Percentiles rank a stretch among this genome's conserved stretches.
These are phyloP conservation scores for Ustilaginoidea virens DNA, from an alignment of 2,329 filamentous ascomycete genomes.

Conservation along the genomic window DNA sequence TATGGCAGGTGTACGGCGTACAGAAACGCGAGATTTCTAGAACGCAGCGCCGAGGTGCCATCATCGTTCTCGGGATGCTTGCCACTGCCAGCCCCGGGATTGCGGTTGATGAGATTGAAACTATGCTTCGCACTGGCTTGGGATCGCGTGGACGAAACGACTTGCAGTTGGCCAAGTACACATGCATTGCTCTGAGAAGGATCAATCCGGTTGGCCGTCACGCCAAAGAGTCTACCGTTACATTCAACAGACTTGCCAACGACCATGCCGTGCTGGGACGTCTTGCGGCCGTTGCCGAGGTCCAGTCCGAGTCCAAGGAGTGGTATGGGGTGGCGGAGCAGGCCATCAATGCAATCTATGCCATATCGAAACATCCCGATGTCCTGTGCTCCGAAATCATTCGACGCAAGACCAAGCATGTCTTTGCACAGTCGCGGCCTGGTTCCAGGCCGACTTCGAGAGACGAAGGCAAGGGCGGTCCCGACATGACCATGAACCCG, in stretches of 20 bases:
- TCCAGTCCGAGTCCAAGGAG: conserved; percentile 80
- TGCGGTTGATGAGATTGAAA: conserved; percentile 87
- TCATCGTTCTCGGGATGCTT: conserved; percentile 94
- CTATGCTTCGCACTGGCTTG: conserved; percentile 80
- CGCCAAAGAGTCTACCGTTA: conserved; percentile 53
- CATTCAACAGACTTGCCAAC: conserved; percentile 69
- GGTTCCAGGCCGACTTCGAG: conserved; percentile 26
- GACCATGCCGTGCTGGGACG: conserved; percentile 77
- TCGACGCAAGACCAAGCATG: conserved; percentile 67
- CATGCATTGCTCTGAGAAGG: conserved; percentile 78
- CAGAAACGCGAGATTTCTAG: conserved; percentile 87
- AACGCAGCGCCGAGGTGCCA: conserved; percentile 78
- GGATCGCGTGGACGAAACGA: conserved; percentile 68
- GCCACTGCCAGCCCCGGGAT: conserved; percentile 86
- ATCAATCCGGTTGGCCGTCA: conserved; percentile 79
- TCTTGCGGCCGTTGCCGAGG: conserved; percentile 71
- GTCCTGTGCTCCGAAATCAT: conserved; percentile 84
- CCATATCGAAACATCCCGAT: conserved; percentile 86
- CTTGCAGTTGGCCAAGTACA: conserved; percentile 82
- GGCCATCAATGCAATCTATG: conserved; percentile 88
- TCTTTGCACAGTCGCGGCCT: conserved; percentile 42
- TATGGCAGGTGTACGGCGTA: conserved; percentile 96
- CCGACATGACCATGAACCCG: conserved; percentile 16
- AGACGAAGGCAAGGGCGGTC: conserved; percentile 24
- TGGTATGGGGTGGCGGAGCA: conserved; percentile 96